Conservation (phyloP, 331 rosid genomes). For the Rosa hybrid region DNA sequence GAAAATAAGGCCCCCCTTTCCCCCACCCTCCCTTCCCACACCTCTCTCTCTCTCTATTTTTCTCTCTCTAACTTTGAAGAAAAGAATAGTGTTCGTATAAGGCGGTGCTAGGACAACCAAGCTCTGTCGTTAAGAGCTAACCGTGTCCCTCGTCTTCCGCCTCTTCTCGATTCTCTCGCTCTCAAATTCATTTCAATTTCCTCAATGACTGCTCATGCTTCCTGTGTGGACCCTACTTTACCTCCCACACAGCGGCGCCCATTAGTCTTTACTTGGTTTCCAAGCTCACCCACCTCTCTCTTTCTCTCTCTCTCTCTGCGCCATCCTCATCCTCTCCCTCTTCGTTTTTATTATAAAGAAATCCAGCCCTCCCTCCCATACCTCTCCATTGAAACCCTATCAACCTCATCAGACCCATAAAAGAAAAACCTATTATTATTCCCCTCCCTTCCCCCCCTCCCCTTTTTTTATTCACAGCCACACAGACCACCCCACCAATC, state of each 20-base stretch:
- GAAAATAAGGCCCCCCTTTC: background rate
- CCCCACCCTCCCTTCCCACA: too few relatives aligned
- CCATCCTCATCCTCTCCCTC: background rate
- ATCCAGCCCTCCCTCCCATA: slow-evolving; percentile 13
- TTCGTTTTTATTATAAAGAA: slow-evolving; percentile 29
- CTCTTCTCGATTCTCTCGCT: background rate
- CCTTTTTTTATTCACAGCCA: background rate
- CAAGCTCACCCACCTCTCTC: slow-evolving; percentile 69
- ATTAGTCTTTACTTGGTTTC: slow-evolving; percentile 76
- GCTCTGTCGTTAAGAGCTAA: too few relatives aligned
- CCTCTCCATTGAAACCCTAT: background rate
- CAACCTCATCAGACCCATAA: background rate
- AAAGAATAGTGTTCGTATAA: background rate
- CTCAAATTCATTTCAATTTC: background rate
- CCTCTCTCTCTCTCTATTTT: background rate
- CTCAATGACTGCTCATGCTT: slow-evolving; percentile 20
- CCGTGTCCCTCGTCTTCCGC: background rate
- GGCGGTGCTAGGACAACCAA: slow-evolving; percentile 3
- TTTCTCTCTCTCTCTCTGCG: slow-evolving; percentile 8
- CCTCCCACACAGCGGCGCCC: slow-evolving; percentile 77
- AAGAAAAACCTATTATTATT: background rate
- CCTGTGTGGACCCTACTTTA: slow-evolving; percentile 45
- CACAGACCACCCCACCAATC: slow-evolving; percentile 38
- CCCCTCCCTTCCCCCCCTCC: background rate
- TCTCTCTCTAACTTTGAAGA: slow-evolving; percentile 12